Conservation (phyloP, 2,329 filamentous ascomycete species). For the Cercospora nicotianae region DNA sequence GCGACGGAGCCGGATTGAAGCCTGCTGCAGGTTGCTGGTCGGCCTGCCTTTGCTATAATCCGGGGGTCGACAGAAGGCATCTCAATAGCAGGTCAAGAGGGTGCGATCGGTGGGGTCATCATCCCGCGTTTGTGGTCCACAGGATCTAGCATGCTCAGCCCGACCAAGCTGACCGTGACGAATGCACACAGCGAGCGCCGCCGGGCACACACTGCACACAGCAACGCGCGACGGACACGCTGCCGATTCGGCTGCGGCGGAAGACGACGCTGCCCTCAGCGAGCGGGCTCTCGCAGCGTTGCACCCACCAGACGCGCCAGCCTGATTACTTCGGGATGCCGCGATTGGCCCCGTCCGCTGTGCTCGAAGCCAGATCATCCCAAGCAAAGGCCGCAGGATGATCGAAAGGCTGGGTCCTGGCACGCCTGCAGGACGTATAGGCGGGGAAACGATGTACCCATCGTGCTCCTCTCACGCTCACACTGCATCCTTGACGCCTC, state of each 20-base stretch:
- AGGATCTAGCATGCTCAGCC: background rate
- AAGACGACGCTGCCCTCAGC: background rate
- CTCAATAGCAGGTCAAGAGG: background rate
- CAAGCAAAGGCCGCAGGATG: background rate
- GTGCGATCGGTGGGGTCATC: background rate
- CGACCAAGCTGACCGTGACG: background rate
- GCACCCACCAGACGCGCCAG: background rate
- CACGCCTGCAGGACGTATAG: background rate
- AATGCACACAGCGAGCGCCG: background rate
- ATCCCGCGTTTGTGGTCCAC: background rate
- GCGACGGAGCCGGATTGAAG: background rate
- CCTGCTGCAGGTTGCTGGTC: background rate
- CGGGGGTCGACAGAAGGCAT: background rate
- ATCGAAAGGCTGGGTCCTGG: background rate
- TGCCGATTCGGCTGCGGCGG: background rate
- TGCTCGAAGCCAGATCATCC: background rate
- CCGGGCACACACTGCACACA: background rate
- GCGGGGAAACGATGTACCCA: background rate
- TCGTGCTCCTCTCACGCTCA: background rate
- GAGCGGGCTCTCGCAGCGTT: background rate
- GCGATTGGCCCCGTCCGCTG: background rate
- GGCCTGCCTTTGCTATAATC: background rate
- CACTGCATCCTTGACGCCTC: slow-evolving; percentile 4
- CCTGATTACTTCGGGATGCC: background rate
- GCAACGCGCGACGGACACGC: background rate